A percentile compares a stretch with the other conserved stretches of the same genome.
Evolutionary conservation across 108 stramenopile genomes (phyloP).

Genomic region (Nitzschia sp.): DNA sequence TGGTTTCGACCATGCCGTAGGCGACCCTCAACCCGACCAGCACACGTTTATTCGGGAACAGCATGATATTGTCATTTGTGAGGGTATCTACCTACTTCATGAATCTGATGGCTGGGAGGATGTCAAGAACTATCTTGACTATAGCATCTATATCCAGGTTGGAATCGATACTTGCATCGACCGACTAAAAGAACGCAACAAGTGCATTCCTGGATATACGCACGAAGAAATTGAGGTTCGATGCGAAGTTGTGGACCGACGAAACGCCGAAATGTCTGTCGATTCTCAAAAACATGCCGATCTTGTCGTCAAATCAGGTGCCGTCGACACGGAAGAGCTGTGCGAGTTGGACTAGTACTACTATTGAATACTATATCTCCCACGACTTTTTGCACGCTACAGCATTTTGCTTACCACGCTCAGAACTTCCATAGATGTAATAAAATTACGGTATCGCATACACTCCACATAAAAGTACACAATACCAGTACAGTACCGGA

Average conservation of each 20-base stretch:
- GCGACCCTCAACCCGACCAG: conserved; percentile 38
- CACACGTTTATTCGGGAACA: conserved; percentile 29
- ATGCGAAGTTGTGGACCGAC: conserved; percentile 41
- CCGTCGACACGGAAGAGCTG: conserved; percentile 2
- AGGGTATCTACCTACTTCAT: conserved; percentile 48
- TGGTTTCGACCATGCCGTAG: conserved; percentile 48
- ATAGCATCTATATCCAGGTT: conserved; percentile 31
- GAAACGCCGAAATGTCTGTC: conserved; percentile 27
- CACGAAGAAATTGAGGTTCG: conserved; percentile 42
- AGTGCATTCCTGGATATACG: conserved; percentile 52
- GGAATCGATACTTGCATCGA: conserved; percentile 44
- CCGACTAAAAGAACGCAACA: conserved; percentile 41
- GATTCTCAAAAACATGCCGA: background rate
- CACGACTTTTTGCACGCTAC: no score
- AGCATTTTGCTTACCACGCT: no score
- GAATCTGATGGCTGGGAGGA: conserved; percentile 47
- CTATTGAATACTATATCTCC: no score
- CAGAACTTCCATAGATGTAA: no score
- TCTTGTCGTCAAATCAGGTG: background rate
- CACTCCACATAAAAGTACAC: no score
- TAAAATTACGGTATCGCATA: no score
- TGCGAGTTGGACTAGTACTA: no score
- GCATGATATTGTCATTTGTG: conserved; percentile 40
- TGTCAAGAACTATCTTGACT: conserved; percentile 28
- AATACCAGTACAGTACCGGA: no score